These are phyloP conservation scores for Pseudotsuga menziesii DNA, from an alignment of 75 land plant genomes.

Conservation along the genomic window DNA sequence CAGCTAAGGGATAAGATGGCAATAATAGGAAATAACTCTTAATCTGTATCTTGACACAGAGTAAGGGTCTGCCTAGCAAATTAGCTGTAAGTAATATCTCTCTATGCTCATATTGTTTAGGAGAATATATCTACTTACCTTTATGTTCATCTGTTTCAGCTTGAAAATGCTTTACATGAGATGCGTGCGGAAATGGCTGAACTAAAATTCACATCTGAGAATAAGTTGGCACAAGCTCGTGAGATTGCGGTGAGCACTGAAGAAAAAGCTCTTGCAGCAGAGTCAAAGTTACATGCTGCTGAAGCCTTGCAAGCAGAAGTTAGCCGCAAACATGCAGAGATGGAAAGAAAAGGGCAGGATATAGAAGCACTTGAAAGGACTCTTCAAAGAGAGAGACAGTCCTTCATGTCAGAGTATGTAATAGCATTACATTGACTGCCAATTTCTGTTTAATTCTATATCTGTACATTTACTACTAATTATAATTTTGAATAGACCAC, in stretches of 20 bases:
- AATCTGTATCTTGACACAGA: neutral
- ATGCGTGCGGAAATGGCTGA: conserved; percentile 69
- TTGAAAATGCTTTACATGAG: conserved; percentile 86
- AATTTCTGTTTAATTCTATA: neutral
- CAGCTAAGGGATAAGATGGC: neutral
- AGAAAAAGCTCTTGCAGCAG: conserved; percentile 66
- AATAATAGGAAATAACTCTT: neutral
- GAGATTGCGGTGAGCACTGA: conserved; percentile 58
- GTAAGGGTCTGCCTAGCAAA: neutral
- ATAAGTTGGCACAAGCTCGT: conserved; percentile 74
- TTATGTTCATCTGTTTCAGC: conserved; percentile 39
- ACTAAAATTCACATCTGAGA: conserved; percentile 63
- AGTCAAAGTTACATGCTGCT: conserved; percentile 61
- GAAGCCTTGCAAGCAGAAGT: conserved; percentile 87
- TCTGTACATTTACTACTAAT: neutral
- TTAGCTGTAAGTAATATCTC: neutral
- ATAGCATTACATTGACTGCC: neutral
- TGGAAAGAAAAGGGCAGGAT: conserved; percentile 76
- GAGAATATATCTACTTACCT: neutral
- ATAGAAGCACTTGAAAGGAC: conserved; percentile 71
- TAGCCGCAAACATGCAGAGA: conserved; percentile 64
- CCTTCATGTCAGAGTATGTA: conserved; percentile 68
- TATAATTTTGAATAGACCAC: neutral
- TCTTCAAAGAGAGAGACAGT: conserved; percentile 50
- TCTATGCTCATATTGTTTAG: neutral